These are phyloP conservation scores for Gliomastix tumulicola DNA, from an alignment of 2,329 filamentous ascomycete species.

Conservation along the genomic window DNA sequence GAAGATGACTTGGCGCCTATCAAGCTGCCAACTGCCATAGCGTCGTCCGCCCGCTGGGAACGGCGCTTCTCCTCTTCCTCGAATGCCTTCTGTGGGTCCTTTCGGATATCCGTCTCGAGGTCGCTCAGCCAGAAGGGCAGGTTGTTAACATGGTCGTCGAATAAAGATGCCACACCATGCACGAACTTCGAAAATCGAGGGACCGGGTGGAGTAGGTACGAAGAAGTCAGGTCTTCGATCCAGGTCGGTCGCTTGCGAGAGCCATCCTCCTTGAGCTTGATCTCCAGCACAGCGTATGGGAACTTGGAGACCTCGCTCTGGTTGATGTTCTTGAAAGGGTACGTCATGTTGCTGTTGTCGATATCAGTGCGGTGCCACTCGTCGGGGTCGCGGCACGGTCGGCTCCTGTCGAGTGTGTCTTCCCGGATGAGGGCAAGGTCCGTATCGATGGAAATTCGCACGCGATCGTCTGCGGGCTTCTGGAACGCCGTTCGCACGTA, in stretches of 20 bases:
- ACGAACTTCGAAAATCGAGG: conserved; percentile 96
- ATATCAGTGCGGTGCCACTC: conserved; percentile 92
- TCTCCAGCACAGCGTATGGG: conserved; percentile 84
- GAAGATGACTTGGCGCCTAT: conserved; percentile 52
- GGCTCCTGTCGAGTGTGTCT: conserved; percentile 67
- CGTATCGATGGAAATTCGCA: conserved; percentile 90
- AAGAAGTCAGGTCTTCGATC: conserved; percentile 87
- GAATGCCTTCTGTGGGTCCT: conserved; percentile 84
- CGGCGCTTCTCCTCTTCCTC: conserved; percentile 84
- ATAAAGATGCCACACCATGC: conserved; percentile 83
- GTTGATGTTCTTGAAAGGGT: conserved; percentile 80
- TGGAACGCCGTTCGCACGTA: conserved; percentile 95
- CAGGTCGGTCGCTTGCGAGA: conserved; percentile 69
- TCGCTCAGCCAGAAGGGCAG: conserved; percentile 95
- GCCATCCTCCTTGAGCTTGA: conserved; percentile 70
- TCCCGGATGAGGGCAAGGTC: conserved; percentile 81
- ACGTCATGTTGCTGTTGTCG: conserved; percentile 74
- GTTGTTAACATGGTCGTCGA: conserved; percentile 93
- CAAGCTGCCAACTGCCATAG: conserved; percentile 83
- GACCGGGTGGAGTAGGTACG: conserved; percentile 83
- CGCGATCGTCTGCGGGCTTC: conserved; percentile 83
- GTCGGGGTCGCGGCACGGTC: conserved; percentile 82
- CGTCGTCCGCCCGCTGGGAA: conserved; percentile 75
- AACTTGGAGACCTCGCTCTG: conserved; percentile 89
- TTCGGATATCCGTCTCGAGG: conserved; percentile 87